A percentile compares a stretch with the other conserved stretches of the same genome.
phyloP scores from a whole-genome alignment of 352 stramenopile species.

The Pythium insidiosum region DNA sequence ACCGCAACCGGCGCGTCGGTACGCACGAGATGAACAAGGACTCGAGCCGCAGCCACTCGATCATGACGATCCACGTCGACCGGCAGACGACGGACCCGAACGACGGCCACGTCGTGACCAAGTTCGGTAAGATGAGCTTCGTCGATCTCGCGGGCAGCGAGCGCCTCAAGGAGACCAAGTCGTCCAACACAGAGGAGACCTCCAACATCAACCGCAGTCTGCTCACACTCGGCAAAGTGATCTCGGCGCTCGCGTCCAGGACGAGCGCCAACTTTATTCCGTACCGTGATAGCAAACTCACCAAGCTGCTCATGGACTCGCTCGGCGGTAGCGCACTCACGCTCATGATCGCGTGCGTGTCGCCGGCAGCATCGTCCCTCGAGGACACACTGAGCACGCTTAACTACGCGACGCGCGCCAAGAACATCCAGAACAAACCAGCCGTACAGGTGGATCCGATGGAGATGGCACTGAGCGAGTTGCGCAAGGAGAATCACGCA shows the following conservation, averaged over 20 bases:
- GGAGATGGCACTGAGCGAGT: constrained; percentile 42
- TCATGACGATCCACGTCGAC: constrained; percentile 71
- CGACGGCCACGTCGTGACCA: constrained; percentile 37
- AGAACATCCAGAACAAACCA: constrained; percentile 83
- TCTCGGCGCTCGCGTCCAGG: constrained; percentile 59
- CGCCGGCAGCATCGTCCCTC: constrained; percentile 35
- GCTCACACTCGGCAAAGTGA: constrained; percentile 78
- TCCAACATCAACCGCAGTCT: constrained; percentile 84
- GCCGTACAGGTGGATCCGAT: constrained; percentile 60
- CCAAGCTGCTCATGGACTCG: constrained; percentile 81
- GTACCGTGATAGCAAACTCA: constrained; percentile 83
- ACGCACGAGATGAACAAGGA: constrained; percentile 77
- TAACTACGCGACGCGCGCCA: constrained; percentile 77
- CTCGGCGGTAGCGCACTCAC: constrained; percentile 75
- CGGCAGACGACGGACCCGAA: constrained; percentile 35
- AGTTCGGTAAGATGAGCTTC: constrained; percentile 75
- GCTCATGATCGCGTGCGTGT: constrained; percentile 82
- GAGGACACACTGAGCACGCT: constrained; percentile 81
- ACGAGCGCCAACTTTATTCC: constrained; percentile 47
- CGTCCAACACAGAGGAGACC: constrained; percentile 61
- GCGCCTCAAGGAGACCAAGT: constrained; percentile 66
- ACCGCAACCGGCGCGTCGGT: constrained; percentile 54
- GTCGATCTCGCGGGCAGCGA: constrained; percentile 78
- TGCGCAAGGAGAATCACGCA: constrained; percentile 59
- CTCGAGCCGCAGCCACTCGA: constrained; percentile 70